Base-by-base conservation (phyloP, 2,329 filamentous ascomycete genomes). In the Coniella lustricola region DNA sequence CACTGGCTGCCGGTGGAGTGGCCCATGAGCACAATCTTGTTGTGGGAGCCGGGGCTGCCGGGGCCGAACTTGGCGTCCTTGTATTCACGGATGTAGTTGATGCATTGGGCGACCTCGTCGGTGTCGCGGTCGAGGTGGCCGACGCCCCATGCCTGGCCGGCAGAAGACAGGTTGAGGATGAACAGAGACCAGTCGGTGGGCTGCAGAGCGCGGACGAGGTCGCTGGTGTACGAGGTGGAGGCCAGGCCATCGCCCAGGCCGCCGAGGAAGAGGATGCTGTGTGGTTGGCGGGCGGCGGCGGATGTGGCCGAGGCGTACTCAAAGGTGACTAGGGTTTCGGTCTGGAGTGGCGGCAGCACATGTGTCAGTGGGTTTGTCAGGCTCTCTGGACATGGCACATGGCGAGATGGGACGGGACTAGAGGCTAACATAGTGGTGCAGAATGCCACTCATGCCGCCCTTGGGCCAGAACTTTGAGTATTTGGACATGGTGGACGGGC, bases 1-100 rank as follows among this genome's bases (percentile, higher is more conserved):
- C 83, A 81, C 62, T 86, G 82, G 54, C 76, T 83, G 0, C 82
- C 82, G 0, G 82, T 85, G 1, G 76, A 81, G 57, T 85, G 81
- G 2, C 82, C 82, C 79, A 85, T 82, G 34, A 85, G 64, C 21
- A 82, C 78, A 16, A 84, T 58, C 48, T 79, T 81, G 7, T 41
- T 41, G 38, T 4, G 10, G 10, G 7, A 16, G 20, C 21, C 21
- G 21, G 2, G 21, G 18, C 12, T 9, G 10, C 5, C 20, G 20
- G 3, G 66, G 42, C 62, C 57, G 39, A 55, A 62, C 42, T 61
- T 59, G 40, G 57, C 54, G 8, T 49, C 55, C 52, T 66, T 66
- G 53, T 65, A 64, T 21, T 62, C 57, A 39, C 58, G 55, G 49
- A 64, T 62, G 50, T 62, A 62, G 42, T 53, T 54, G 21, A 56